A percentile compares a stretch with the other conserved stretches of the same genome.
Evolutionary conservation across 495 filamentous ascomycete genomes (phyloP).

Genomic region (Talaromyces ruber): DNA sequence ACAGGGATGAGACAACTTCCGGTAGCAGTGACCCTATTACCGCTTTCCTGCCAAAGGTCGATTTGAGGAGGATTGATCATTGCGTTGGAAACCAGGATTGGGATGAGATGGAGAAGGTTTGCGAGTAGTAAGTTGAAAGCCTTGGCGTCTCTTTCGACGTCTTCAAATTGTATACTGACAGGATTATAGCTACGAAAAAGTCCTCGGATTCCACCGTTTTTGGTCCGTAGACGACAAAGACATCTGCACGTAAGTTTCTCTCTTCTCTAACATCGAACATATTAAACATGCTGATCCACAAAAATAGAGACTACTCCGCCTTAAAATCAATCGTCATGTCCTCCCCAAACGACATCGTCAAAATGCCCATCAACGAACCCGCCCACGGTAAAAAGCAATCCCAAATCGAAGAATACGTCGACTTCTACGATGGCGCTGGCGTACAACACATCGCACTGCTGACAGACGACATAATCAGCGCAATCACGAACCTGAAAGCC

Average conservation of each 20-base stretch:
- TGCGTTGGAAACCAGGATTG: conserved; percentile 93
- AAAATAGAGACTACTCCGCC: conserved; percentile 62
- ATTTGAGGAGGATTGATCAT: conserved; percentile 71
- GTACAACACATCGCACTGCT: conserved; percentile 88
- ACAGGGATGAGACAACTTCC: conserved; percentile 32
- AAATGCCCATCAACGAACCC: conserved; percentile 97
- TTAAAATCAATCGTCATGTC: conserved; percentile 83
- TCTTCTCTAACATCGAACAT: background rate
- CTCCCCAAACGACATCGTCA: conserved; percentile 69
- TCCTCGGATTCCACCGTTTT: conserved; percentile 89
- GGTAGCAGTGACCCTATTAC: conserved; percentile 34
- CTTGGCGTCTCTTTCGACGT: no score
- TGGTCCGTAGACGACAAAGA: conserved; percentile 86
- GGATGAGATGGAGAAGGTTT: conserved; percentile 75
- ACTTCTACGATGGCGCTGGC: conserved; percentile 77
- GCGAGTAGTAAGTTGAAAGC: conserved; percentile 66
- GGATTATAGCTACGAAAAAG: conserved; percentile 60
- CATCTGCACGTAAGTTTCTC: conserved; percentile 57
- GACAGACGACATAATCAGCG: conserved; percentile 65
- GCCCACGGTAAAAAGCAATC: conserved; percentile 75
- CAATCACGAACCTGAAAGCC: conserved; percentile 64
- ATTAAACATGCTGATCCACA: background rate
- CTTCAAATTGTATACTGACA: background rate
- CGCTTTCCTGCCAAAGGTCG: conserved; percentile 47
- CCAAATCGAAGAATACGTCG: conserved; percentile 89